Conservation (phyloP, 2,329 filamentous ascomycete species). For the Tolypocladium inflatum region DNA sequence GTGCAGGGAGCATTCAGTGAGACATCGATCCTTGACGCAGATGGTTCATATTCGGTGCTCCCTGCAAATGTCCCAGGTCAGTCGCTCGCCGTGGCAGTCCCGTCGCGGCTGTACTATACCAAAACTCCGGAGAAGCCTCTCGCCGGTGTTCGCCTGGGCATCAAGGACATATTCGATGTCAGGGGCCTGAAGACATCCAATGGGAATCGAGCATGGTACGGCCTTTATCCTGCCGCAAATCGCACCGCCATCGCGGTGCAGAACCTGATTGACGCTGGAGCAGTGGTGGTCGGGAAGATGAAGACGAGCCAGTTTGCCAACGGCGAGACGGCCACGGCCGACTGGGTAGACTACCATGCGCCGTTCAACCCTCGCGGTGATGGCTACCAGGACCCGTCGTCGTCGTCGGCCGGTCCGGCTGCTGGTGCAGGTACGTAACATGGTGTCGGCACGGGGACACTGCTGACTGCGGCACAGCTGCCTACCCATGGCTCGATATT, state of each 20-base stretch:
- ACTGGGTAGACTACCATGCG: constrained; percentile 28
- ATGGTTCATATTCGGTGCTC: constrained; percentile 2
- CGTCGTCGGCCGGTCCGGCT: constrained; percentile 20
- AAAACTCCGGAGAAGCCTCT: constrained; percentile 39
- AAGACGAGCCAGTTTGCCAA: constrained; percentile 36
- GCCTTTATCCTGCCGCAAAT: constrained; percentile 37
- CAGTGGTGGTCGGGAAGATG: constrained; percentile 36
- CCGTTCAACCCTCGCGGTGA: constrained; percentile 37
- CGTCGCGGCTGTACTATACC: constrained; percentile 46
- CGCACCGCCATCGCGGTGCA: constrained; percentile 42
- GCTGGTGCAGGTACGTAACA: constrained; percentile 3
- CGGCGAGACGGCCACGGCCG: constrained; percentile 31
- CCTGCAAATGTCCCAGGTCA: constrained; percentile 6
- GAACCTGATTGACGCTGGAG: constrained; percentile 47
- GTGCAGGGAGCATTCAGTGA: constrained; percentile 10
- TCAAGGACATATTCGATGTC: constrained; percentile 53
- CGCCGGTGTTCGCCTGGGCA: constrained; percentile 43
- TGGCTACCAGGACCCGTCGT: constrained; percentile 35
- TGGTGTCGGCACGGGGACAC: no score
- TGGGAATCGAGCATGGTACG: constrained; percentile 47
- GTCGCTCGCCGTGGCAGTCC: constrained; percentile 29
- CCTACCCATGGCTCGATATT: constrained; percentile 35
- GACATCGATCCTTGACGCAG: not conserved
- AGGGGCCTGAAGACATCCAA: constrained; percentile 40
- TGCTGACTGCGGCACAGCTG: constrained; percentile 9